Evolutionary conservation across 164 flowering plant genomes (phyloP).

Genomic region (Echeveria elegans): DNA sequence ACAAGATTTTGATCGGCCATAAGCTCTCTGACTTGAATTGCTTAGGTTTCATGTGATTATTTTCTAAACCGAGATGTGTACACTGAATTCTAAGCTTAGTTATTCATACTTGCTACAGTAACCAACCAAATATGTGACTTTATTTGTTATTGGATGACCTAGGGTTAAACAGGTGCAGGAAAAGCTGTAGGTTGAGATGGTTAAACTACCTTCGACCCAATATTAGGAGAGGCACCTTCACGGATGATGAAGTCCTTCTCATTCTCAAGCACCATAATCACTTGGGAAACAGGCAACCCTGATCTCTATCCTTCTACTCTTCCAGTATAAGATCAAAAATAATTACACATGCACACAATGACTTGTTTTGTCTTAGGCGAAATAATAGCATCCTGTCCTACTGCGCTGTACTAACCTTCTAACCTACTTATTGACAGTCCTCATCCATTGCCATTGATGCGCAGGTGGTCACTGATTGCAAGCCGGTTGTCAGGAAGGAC

Average conservation of each 20-base stretch:
- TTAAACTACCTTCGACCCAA: constrained; percentile 10
- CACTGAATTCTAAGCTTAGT: too few relatives aligned
- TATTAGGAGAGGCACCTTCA: constrained; percentile 9
- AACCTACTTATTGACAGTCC: too few relatives aligned
- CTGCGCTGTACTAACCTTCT: too few relatives aligned
- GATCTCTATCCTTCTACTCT: not conserved
- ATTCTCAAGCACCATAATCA: constrained; percentile 5
- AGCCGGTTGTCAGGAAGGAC: constrained; percentile 9
- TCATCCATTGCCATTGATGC: not conserved
- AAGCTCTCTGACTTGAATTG: too few relatives aligned
- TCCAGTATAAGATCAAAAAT: not conserved
- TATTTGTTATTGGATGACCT: not conserved
- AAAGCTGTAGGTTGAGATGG: constrained; percentile 10
- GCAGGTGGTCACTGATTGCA: constrained; percentile 11
- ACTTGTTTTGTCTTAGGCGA: too few relatives aligned
- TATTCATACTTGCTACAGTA: too few relatives aligned
- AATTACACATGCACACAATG: not conserved
- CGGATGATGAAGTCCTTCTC: constrained; percentile 8
- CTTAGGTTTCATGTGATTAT: too few relatives aligned
- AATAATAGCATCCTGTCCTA: too few relatives aligned
- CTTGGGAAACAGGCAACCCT: constrained; percentile 9
- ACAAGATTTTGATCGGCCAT: too few relatives aligned
- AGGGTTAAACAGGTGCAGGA: constrained; percentile 11
- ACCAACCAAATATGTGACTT: not conserved
- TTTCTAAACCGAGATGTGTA: too few relatives aligned